A percentile compares a stretch with the other conserved stretches of the same genome.
Evolutionary conservation across 495 filamentous ascomycete genomes (phyloP).

Genomic region (Talaromyces wortmannii): DNA sequence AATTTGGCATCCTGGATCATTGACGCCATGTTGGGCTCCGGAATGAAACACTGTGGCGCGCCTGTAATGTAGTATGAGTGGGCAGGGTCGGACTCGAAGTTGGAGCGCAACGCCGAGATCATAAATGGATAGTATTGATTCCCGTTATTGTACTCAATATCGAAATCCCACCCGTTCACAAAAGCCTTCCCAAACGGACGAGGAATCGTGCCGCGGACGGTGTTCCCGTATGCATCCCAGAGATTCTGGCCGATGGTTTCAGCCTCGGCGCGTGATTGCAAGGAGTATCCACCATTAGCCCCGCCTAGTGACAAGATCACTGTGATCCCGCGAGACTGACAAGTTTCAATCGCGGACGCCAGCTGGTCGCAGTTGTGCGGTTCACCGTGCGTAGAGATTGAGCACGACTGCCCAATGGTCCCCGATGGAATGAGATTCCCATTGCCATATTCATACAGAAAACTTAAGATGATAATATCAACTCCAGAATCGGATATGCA

Average conservation of each 20-base stretch:
- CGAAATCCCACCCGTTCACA: constrained; percentile 56
- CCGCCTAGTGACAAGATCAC: constrained; percentile 45
- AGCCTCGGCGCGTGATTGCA: constrained; percentile 32
- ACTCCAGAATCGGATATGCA: constrained; percentile 27
- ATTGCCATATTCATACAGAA: constrained; percentile 35
- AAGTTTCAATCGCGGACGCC: constrained; percentile 35
- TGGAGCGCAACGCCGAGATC: constrained; percentile 32
- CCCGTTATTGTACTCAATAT: constrained; percentile 23
- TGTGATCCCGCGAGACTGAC: constrained; percentile 40
- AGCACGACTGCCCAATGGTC: constrained; percentile 12
- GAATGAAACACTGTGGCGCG: constrained; percentile 48
- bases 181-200: constrained; percentile 45
- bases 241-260: constrained; percentile 39
- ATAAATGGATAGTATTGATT: constrained; percentile 31
- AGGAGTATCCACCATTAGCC: constrained; percentile 24
- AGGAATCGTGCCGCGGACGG: constrained; percentile 5
- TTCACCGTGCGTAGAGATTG: constrained; percentile 5
- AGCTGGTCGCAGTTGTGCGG: constrained; percentile 26
- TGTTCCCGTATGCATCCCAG: constrained; percentile 41
- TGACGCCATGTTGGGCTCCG: constrained; percentile 43
- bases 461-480: constrained; percentile 45
- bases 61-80: constrained; percentile 49
- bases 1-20: constrained; percentile 18
- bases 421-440: constrained; percentile 16
- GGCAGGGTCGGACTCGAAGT: constrained; percentile 29